Conservation (phyloP, 1,139 yeast genomes). For the Geotrichum australiense region DNA sequence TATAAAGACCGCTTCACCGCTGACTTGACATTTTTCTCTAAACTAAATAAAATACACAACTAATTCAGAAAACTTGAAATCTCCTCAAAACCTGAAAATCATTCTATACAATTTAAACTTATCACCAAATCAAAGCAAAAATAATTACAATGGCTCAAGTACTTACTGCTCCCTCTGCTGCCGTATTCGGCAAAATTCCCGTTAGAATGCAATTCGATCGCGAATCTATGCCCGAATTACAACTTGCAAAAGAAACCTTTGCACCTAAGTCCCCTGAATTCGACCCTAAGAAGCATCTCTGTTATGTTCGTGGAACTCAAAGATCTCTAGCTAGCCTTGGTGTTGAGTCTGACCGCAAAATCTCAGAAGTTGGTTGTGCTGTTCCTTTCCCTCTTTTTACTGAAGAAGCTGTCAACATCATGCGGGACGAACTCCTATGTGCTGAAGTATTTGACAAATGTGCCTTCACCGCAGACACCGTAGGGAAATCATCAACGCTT, state of each 20-base stretch:
- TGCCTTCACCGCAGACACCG: constrained; percentile 38
- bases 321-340: constrained; percentile 2
- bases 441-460: constrained; percentile 41
- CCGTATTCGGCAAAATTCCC: constrained; percentile 5
- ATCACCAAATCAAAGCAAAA: too few relatives aligned
- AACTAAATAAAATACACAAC: too few relatives aligned
- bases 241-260: constrained; percentile 1
- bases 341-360: constrained; percentile 8
- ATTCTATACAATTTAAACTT: too few relatives aligned
- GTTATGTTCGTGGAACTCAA: constrained; percentile 2
- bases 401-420: constrained; percentile 47
- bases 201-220: constrained; percentile 4
- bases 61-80: too few relatives aligned
- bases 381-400: constrained; percentile 51
- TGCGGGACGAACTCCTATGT: constrained; percentile 46
- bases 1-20: too few relatives aligned
- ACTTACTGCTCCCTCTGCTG: too few relatives aligned
- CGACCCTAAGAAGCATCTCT: constrained; percentile 7
- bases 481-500: constrained; percentile 39
- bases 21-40: too few relatives aligned
- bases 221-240: constrained; percentile 9
- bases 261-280: constrained; percentile 1
- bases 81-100: too few relatives aligned
- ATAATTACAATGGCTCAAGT: too few relatives aligned
- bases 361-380: constrained; percentile 27